Base-by-base conservation (phyloP, 1,284 basidiomycete species). In the Coniferiporia weirii region DNA sequence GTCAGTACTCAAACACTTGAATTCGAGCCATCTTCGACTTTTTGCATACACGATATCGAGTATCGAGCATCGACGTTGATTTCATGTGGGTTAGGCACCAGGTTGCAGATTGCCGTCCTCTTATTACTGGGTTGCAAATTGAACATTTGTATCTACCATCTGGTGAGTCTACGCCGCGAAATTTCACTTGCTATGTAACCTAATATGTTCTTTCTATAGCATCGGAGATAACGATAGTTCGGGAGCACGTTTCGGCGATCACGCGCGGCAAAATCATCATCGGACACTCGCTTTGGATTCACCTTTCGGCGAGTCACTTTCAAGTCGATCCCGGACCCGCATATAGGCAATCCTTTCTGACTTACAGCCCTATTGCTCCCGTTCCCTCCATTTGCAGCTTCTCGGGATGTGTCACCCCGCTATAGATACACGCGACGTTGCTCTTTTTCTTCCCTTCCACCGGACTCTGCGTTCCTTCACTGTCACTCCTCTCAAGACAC, bases 271-370 rank as follows among this genome's bases (percentile, higher is more conserved):
- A 80, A 67, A 76, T 83, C 35, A 67, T 84, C 50, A 74, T 84
- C 35, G 83, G 83, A 40, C 78, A 84, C 65, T 70, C 72, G 34
- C 66, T 84, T 13, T 84, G 81, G 82, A 69, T 75, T 32, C 79
- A 82, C 64, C 70, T 84, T 60, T 81, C 81, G 54, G 83, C 82
- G 64, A 52, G 74, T 67, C 12, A 12, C 13, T 32, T n/a, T 20
- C 36, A 19, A 15, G 27, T 3, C 27, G 27, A 43, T 40, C 19
- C 44, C 44, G 45, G 3, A n/a, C 38, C 22, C 40, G 19, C 13
- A n/a, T 35, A 55, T 57, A 52, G 48, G 57, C 54, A 46, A 52
- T 47, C 22, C 45, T 34, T 35, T 19, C 53, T 34, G 12, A 15
- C 17, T 20, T 27, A 54, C 52, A 22, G 59, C 53, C 13, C 44